Evolutionary conservation across 768 basidiomycete species (phyloP).

Genomic region (Tylopilus vinaceipallidus): DNA sequence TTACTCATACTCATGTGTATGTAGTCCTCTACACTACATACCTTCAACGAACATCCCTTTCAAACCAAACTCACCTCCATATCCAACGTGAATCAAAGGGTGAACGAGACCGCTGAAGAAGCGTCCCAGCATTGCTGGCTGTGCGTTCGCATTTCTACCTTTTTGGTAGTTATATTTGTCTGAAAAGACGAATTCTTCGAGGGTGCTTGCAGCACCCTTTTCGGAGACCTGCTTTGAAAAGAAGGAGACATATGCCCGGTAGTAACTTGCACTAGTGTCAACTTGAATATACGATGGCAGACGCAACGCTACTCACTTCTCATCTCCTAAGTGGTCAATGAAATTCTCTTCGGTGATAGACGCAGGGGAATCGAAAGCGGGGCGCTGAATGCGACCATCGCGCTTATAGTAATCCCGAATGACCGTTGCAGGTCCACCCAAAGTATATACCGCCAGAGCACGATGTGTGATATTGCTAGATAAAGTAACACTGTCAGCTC

Average conservation of each 20-base stretch:
- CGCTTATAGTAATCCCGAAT: constrained; percentile 27
- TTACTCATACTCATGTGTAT: not conserved
- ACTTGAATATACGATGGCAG: too few species aligned
- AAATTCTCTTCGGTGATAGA: constrained; percentile 25
- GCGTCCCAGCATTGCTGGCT: constrained; percentile 55
- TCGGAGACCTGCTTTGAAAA: constrained; percentile 18
- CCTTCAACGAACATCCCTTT: constrained; percentile 65
- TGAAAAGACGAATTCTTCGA: constrained; percentile 33
- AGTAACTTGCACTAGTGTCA: constrained; percentile 18
- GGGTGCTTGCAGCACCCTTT: constrained; percentile 11
- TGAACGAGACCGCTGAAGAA: constrained; percentile 52
- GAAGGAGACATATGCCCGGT: constrained; percentile 27
- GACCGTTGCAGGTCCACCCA: constrained; percentile 23
- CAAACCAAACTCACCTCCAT: constrained; percentile 61
- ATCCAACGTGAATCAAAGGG: constrained; percentile 59
- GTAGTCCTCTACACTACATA: constrained; percentile 13
- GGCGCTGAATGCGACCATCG: constrained; percentile 22
- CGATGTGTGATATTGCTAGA: constrained; percentile 31
- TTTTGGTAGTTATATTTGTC: constrained; percentile 25
- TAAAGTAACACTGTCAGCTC: not conserved
- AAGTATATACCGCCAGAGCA: constrained; percentile 28
- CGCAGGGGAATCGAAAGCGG: constrained; percentile 23
- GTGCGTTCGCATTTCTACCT: constrained; percentile 13
- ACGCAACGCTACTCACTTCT: constrained; percentile 28
- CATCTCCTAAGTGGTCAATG: constrained; percentile 24